Base-by-base conservation (phyloP, 495 filamentous ascomycete genomes). In the Daldinia decipiens region DNA sequence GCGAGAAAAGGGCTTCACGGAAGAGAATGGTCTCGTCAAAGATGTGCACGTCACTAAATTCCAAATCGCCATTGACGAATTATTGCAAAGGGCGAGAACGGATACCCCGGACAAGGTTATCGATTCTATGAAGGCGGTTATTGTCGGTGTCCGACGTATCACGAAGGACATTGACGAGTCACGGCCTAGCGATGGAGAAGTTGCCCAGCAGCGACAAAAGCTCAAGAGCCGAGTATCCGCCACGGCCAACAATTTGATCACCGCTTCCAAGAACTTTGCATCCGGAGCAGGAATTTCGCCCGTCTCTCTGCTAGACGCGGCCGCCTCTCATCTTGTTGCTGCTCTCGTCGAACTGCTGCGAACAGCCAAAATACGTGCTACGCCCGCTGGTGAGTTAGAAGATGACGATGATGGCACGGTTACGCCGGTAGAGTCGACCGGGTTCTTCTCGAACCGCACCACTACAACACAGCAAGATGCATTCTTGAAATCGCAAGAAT, bases 231-330 rank as follows among this genome's bases (percentile, higher is more conserved):
- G 90, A 8, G 90, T 98, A 12, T 95, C 93, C 24, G 92, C 91
- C 5, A 97, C 95, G 12, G 93, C 95, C 29, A 99, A 98, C 83
- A 97, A 97, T 71, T 81, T 98, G 63, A 97, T 97, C 68, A 98
- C 93, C 13, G 93, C 94, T 3, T 90, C 91, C 21, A 97, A 95
- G 82, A 97, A 96, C 73, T 97, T 94, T 78, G 90, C 92, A 38
- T 83, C 82, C 21, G 89, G 93, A 0, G 87, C 85, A 34, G 95
- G 95, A 17, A 83, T 99, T n/a, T 94, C 93, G 4, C 95, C 96
- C 2, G 91, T 99, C n/a, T 96, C 93, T 2, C 80, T 99, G 21
- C 83, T 99, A 15, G 95, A 99, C 80, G 95, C 95, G 11, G 95
- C 95, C 8, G 95, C 94, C n/a, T 95, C 92, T 13, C 94, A 99